These are phyloP conservation scores for Davidsoniella eucalypti DNA, from an alignment of 2,329 filamentous ascomycete genomes.

Conservation along the genomic window DNA sequence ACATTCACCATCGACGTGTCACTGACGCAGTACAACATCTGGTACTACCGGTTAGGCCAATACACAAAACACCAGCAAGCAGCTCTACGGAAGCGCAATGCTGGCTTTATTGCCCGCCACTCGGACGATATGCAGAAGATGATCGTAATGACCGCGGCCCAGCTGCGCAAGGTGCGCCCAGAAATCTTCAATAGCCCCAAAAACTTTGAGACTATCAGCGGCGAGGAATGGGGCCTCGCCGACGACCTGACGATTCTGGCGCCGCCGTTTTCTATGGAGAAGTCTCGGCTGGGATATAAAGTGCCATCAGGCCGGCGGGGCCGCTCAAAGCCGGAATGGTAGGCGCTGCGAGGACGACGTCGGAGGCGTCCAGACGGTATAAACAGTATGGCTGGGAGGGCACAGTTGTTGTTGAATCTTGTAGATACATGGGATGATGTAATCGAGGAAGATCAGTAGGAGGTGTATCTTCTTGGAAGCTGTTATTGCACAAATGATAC, in stretches of 20 bases:
- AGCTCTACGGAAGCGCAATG: slow-evolving; percentile 13
- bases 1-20: slow-evolving; percentile 17
- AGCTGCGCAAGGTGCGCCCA: slow-evolving; percentile 8
- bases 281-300: slow-evolving; percentile 7
- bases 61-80: slow-evolving; percentile 13
- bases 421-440: too few relatives aligned
- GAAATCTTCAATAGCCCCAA: slow-evolving; percentile 11
- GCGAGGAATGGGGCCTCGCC: slow-evolving; percentile 10
- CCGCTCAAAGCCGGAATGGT: slow-evolving; percentile 12
- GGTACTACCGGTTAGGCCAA: slow-evolving; percentile 16
- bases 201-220: slow-evolving; percentile 12
- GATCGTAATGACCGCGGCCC: slow-evolving; percentile 6
- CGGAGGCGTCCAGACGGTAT: too few relatives aligned
- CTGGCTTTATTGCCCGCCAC: slow-evolving; percentile 14
- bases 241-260: slow-evolving; percentile 9
- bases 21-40: slow-evolving; percentile 18
- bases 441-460: too few relatives aligned
- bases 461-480: too few relatives aligned
- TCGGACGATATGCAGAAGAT: slow-evolving; percentile 16
- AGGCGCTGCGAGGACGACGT: too few relatives aligned
- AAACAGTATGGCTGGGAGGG: too few relatives aligned
- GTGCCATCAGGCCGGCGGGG: slow-evolving; percentile 10
- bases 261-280: slow-evolving; percentile 10
- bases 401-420: too few relatives aligned
- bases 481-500: too few relatives aligned